Conservation (phyloP, 2,329 filamentous ascomycete genomes). For the Epicoccum nigrum region DNA sequence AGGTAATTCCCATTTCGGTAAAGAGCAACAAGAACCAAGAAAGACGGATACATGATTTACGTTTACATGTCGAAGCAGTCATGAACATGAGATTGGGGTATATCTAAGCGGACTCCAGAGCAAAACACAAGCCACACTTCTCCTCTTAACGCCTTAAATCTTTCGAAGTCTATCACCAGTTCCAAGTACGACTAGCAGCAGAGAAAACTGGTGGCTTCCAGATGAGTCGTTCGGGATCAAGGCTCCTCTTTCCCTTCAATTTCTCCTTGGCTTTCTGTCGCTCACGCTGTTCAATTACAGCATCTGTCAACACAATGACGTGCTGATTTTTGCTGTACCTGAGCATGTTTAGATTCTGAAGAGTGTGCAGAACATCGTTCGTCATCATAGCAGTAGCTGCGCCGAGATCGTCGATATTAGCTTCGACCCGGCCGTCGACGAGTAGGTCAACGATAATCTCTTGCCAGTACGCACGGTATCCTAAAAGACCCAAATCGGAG, state of each 20-base stretch:
- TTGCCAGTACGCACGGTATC: conserved; percentile 97
- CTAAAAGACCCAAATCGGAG: conserved; percentile 88
- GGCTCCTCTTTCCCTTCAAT: conserved; percentile 74
- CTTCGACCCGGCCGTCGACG: conserved; percentile 69
- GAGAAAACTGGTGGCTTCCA: conserved; percentile 98
- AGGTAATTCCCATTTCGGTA: not conserved
- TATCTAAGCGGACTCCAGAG: conserved; percentile 3
- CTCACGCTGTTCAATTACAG: conserved; percentile 71
- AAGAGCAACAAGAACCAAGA: not conserved
- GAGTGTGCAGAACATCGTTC: conserved; percentile 91
- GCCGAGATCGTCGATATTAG: conserved; percentile 86
- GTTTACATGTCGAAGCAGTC: not conserved
- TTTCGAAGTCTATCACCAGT: conserved; percentile 66
- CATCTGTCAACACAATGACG: conserved; percentile 89
- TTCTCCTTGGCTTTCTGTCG: conserved; percentile 80
- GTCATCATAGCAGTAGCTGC: conserved; percentile 89
- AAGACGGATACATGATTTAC: not conserved
- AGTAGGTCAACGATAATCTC: conserved; percentile 90
- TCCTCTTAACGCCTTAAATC: not conserved
- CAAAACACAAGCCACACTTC: not conserved
- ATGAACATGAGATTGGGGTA: conserved; percentile 9
- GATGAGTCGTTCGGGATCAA: conserved; percentile 79
- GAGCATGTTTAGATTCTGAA: conserved; percentile 94
- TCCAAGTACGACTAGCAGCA: conserved; percentile 89
- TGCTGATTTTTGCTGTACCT: conserved; percentile 96